Conservation (phyloP, 495 filamentous ascomycete species). For the Tuber magnatum region DNA sequence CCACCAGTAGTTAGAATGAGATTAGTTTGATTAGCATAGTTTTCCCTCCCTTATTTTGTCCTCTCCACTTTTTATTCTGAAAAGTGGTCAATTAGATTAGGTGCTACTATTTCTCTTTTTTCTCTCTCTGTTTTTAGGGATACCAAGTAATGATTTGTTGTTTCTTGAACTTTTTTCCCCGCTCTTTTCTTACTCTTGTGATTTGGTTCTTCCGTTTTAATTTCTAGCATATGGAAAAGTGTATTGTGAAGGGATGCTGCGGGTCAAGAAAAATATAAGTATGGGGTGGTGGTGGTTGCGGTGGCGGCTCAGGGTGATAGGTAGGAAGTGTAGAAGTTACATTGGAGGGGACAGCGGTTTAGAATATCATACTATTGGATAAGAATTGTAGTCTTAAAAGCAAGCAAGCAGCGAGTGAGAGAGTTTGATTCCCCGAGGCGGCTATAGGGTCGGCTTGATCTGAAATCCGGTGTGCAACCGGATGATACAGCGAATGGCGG, state of each 20-base stretch:
- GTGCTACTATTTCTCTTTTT: background rate
- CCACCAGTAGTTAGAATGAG: conserved; percentile 16
- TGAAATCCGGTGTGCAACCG: conserved; percentile 4
- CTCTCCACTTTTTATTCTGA: background rate
- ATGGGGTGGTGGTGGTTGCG: background rate
- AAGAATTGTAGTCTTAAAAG: background rate
- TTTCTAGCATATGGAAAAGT: background rate
- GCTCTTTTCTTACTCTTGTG: background rate
- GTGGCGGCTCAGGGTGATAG: background rate
- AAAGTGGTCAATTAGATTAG: background rate
- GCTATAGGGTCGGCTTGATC: conserved; percentile 11
- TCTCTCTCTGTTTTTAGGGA: background rate
- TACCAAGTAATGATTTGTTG: background rate
- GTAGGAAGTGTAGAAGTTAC: background rate
- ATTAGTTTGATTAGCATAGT: conserved; percentile 10
- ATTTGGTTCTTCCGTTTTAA: background rate
- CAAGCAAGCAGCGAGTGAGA: background rate
- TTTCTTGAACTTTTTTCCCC: background rate
- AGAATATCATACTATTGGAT: background rate
- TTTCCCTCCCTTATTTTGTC: conserved; percentile 6
- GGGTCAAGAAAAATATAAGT: background rate
- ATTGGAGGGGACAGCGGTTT: background rate
- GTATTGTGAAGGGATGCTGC: background rate
- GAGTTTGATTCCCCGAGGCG: background rate
- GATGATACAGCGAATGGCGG: background rate